Conservation (phyloP, 225 moss, liverwort and hornwort species). For the Straminergon stramineum region DNA sequence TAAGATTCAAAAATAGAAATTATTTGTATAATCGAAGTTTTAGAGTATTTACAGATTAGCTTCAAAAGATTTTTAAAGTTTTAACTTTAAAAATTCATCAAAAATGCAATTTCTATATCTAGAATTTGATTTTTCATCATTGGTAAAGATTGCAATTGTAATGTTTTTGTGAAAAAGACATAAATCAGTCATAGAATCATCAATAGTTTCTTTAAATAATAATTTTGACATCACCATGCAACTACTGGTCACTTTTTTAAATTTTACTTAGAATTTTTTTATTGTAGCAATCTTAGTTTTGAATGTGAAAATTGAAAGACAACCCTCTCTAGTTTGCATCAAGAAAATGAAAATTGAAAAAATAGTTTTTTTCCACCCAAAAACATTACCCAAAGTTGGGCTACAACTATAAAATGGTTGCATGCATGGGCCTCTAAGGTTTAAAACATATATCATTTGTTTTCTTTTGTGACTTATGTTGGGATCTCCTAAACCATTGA, state of each 20-base stretch:
- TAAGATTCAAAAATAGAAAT: background rate
- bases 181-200: background rate
- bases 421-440: no score
- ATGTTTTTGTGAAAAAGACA: background rate
- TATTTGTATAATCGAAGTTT: accelerated
- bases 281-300: background rate
- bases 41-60: background rate
- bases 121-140: background rate
- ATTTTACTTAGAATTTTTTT: background rate
- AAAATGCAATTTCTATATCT: background rate
- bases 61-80: background rate
- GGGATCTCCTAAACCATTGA: background rate
- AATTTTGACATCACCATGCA: no score
- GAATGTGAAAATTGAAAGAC: background rate
- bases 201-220: background rate
- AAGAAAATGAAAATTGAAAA: background rate
- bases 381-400: background rate
- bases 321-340: background rate
- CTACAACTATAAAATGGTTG: background rate
- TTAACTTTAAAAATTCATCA: background rate
- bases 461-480: background rate
- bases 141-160: background rate
- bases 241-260: background rate
- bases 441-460: background rate
- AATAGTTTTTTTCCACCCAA: no score